phyloP scores from a whole-genome alignment of 805 yeast genomes.

The Suhomyces emberorum region DNA sequence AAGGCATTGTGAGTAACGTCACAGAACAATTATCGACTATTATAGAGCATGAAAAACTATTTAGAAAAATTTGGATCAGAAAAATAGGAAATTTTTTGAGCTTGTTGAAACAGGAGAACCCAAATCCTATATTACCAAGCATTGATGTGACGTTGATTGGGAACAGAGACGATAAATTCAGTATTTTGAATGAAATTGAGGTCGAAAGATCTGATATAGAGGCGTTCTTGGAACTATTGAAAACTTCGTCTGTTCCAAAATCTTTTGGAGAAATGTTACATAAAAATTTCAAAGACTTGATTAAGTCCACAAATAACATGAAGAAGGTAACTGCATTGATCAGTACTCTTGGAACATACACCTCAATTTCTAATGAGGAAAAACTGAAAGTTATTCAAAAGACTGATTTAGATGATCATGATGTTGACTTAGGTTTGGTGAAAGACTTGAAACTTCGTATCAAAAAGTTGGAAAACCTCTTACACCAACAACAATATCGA shows the following conservation, averaged over 20 bases:
- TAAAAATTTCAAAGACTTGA: conserved; percentile 45
- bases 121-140: conserved; percentile 22
- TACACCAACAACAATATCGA: conserved; percentile 69
- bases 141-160: conserved; percentile 40
- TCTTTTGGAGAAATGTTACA: conserved; percentile 39
- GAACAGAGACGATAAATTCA: conserved; percentile 18
- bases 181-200: conserved; percentile 34
- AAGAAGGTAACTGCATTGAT: conserved; percentile 31
- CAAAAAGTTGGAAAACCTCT: conserved; percentile 67
- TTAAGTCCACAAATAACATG: conserved; percentile 37
- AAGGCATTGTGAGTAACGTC: conserved; percentile 40
- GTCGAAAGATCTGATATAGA: conserved; percentile 33
- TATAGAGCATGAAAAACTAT: conserved; percentile 53
- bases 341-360: conserved; percentile 27
- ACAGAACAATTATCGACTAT: conserved; percentile 57
- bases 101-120: conserved; percentile 13
- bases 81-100: conserved; percentile 50
- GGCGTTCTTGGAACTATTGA: conserved; percentile 23
- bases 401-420: conserved; percentile 20
- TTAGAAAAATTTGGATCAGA: conserved; percentile 59
- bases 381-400: conserved; percentile 12
- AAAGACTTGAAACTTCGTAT: conserved; percentile 70
- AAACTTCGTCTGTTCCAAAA: conserved; percentile 24
- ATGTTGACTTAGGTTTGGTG: conserved; percentile 38
- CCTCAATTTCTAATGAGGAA: conserved; percentile 20